Percentiles rank a stretch among this genome's conserved stretches.
phyloP scores from a whole-genome alignment of 306 rosid genomes.

The Begonia fuchsioides region DNA sequence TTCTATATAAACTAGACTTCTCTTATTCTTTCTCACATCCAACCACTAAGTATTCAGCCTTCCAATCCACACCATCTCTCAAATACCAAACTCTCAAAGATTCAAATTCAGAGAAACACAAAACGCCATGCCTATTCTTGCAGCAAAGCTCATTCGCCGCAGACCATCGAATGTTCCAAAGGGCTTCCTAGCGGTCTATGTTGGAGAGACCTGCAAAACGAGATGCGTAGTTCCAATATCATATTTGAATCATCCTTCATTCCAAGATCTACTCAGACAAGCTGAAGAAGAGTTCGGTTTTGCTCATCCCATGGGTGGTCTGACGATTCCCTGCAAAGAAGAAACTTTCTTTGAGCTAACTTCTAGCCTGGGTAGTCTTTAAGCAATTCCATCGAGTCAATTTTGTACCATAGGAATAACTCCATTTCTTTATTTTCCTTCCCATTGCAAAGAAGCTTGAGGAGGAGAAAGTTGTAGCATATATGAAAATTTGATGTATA shows the following conservation, averaged over 20 bases:
- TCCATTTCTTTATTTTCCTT: too few relatives aligned
- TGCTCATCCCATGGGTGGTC: slow-evolving; percentile 11
- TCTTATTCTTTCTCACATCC: background rate
- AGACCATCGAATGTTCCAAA: slow-evolving; percentile 8
- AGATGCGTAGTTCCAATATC: slow-evolving; percentile 13
- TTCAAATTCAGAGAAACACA: too few relatives aligned
- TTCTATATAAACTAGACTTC: too few relatives aligned
- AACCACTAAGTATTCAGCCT: slow-evolving; percentile 1
- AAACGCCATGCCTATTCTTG: background rate
- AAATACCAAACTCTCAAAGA: too few relatives aligned
- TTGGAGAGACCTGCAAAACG: slow-evolving; percentile 14
- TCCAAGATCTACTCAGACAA: slow-evolving; percentile 9
- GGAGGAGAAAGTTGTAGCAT: too few relatives aligned
- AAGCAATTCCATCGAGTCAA: too few relatives aligned
- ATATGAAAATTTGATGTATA: too few relatives aligned
- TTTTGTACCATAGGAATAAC: too few relatives aligned
- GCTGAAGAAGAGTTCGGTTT: slow-evolving; percentile 25
- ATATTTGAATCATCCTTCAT: slow-evolving; percentile 13
- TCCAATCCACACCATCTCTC: background rate
- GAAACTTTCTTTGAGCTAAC: slow-evolving; percentile 13
- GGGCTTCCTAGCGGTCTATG: slow-evolving; percentile 18
- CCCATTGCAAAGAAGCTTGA: too few relatives aligned
- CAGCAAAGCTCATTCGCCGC: background rate
- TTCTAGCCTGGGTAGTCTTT: slow-evolving; percentile 1
- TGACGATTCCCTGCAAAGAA: slow-evolving; percentile 17